Evolutionary conservation across 1,139 yeast genomes (phyloP).

Genomic region (Groenewaldozyma auringiensis): DNA sequence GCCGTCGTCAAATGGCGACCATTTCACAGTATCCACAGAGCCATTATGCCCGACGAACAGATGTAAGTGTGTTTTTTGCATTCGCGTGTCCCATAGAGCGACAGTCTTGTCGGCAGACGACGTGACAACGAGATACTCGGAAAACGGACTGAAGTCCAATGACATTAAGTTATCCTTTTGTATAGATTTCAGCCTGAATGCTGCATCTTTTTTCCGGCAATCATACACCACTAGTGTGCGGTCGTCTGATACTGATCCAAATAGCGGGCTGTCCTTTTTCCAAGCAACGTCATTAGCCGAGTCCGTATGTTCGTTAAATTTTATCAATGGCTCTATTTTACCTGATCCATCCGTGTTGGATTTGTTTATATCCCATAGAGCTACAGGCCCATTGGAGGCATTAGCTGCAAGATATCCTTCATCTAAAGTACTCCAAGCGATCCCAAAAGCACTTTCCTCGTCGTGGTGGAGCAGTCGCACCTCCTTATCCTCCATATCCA

Average conservation of each 20-base stretch:
- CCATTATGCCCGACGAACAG: conserved; percentile 46
- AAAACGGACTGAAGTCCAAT: conserved; percentile 52
- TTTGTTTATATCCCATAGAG: conserved; percentile 50
- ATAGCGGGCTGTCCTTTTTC: conserved; percentile 43
- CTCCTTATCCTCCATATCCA: conserved; percentile 18
- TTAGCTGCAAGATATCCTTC: conserved; percentile 47
- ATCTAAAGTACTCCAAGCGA: conserved; percentile 13
- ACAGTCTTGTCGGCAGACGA: conserved; percentile 60
- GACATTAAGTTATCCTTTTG: conserved; percentile 50
- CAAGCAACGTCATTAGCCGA: conserved; percentile 38
- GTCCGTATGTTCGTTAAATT: conserved; percentile 25
- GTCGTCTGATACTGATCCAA: conserved; percentile 74
- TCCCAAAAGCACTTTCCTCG: conserved; percentile 41
- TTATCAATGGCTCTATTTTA: conserved; percentile 17
- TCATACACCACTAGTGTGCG: conserved; percentile 64
- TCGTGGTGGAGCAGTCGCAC: conserved; percentile 30
- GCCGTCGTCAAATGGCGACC: conserved; percentile 63
- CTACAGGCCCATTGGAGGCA: conserved; percentile 59
- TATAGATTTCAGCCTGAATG: conserved; percentile 24
- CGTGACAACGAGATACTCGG: conserved; percentile 51
- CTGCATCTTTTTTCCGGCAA: conserved; percentile 22
- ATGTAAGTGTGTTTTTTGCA: conserved; percentile 28
- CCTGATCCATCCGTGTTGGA: too few species aligned
- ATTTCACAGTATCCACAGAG: conserved; percentile 61
- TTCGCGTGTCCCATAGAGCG: conserved; percentile 64